Conservation (phyloP, 345 rosid genomes). For the Murraya paniculata region DNA sequence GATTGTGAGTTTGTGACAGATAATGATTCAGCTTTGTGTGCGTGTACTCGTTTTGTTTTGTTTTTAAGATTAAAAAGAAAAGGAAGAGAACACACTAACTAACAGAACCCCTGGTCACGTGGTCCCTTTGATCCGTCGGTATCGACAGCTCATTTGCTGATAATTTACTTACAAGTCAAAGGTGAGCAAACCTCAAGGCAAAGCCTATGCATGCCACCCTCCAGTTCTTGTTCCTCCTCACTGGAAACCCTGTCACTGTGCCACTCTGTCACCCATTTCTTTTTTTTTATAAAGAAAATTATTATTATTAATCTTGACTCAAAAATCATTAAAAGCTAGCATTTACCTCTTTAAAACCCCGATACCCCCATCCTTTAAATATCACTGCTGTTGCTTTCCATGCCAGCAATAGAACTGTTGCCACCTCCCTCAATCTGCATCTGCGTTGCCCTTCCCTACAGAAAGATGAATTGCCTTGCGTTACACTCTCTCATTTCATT, state of each 20-base stretch:
- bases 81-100: background rate
- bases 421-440: slow-evolving; percentile 3
- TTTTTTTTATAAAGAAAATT: too few species aligned
- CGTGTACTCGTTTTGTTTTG: background rate
- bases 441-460: background rate
- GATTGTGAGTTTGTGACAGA: background rate
- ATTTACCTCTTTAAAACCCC: slow-evolving; percentile 4
- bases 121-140: slow-evolving; percentile 38
- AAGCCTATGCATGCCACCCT: slow-evolving; percentile 8
- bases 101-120: slow-evolving; percentile 29
- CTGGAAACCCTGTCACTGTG: background rate
- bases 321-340: background rate
- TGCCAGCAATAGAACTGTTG: slow-evolving; percentile 19
- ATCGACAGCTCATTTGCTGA: slow-evolving; percentile 45
- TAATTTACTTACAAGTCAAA: slow-evolving; percentile 27
- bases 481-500: background rate
- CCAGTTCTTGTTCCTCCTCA: background rate
- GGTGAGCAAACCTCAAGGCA: slow-evolving; percentile 19
- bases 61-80: background rate
- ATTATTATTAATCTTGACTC: background rate
- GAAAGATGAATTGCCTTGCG: too few species aligned
- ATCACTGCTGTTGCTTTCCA: slow-evolving; percentile 17
- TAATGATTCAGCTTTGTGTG: background rate
- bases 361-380: slow-evolving; percentile 13
- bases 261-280: background rate